These are phyloP conservation scores for Trichoderma aggressivum DNA, from an alignment of 2,329 filamentous ascomycete genomes.

Conservation along the genomic window DNA sequence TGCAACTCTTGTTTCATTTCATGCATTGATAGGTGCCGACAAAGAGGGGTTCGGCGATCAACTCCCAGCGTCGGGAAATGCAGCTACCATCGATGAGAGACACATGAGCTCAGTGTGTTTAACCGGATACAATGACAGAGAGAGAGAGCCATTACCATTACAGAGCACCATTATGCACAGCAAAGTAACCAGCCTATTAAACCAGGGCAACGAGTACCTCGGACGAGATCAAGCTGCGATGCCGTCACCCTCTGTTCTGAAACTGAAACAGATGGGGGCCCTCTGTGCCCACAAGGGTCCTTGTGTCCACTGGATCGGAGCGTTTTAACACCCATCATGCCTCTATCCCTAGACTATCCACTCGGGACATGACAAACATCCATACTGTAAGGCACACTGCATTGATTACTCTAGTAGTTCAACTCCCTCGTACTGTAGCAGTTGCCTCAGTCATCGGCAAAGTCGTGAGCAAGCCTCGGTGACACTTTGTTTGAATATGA, in stretches of 20 bases:
- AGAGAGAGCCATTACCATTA: background rate
- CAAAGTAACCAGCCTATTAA: background rate
- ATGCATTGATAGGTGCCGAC: background rate
- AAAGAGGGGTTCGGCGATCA: background rate
- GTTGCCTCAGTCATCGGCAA: background rate
- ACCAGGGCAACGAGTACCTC: background rate
- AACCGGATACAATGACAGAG: background rate
- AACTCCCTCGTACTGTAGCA: background rate
- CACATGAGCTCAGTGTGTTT: background rate
- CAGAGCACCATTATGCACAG: background rate
- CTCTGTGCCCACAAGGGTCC: background rate
- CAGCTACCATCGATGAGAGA: background rate
- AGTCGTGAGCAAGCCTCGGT: background rate
- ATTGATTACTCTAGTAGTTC: background rate
- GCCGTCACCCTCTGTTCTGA: conserved; percentile 2
- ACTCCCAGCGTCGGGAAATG: background rate
- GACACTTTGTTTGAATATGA: conserved; percentile 6
- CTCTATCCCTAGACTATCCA: background rate
- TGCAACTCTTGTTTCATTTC: background rate
- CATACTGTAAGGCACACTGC: background rate
- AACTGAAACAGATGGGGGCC: conserved; percentile 9
- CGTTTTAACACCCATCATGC: background rate
- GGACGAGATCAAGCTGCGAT: background rate
- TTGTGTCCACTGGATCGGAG: background rate
- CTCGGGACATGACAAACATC: background rate